Evolutionary conservation across 805 yeast genomes (phyloP).

Genomic region (Zygotorulaspora danielsina): DNA sequence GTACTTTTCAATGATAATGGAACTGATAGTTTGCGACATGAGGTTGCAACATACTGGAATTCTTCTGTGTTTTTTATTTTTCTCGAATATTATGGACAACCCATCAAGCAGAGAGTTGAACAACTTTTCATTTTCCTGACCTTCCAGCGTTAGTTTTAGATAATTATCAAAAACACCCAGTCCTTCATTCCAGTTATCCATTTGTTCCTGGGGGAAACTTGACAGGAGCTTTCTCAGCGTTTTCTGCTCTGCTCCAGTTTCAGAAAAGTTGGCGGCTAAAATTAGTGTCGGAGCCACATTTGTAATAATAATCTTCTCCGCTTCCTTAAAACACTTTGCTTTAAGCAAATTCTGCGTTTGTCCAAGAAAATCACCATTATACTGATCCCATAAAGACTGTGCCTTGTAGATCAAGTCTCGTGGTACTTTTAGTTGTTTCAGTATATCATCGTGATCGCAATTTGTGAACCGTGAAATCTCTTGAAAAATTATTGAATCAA

Average conservation of each 20-base stretch:
- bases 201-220: conserved; percentile 41
- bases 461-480: conserved; percentile 24
- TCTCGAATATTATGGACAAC: conserved; percentile 40
- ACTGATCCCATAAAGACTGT: conserved; percentile 52
- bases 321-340: conserved; percentile 58
- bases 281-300: conserved; percentile 72
- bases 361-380: conserved; percentile 47
- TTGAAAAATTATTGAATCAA: conserved; percentile 33
- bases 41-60: conserved; percentile 49
- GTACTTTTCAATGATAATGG: conserved; percentile 7
- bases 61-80: conserved; percentile 29
- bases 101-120: conserved; percentile 44
- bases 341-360: conserved; percentile 59
- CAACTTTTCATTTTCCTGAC: conserved; percentile 20
- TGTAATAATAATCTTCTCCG: conserved; percentile 53
- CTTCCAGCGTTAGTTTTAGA: conserved; percentile 35
- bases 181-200: conserved; percentile 52
- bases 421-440: conserved; percentile 48
- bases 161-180: conserved; percentile 56
- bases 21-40: conserved; percentile 46
- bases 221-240: conserved; percentile 38
- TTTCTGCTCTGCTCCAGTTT: conserved; percentile 40
- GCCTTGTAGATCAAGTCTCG: conserved; percentile 47
- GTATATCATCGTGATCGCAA: conserved; percentile 12
- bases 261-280: conserved; percentile 10